Evolutionary conservation across 2,329 filamentous ascomycete genomes (phyloP).

Genomic region (Akanthomyces muscarius): DNA sequence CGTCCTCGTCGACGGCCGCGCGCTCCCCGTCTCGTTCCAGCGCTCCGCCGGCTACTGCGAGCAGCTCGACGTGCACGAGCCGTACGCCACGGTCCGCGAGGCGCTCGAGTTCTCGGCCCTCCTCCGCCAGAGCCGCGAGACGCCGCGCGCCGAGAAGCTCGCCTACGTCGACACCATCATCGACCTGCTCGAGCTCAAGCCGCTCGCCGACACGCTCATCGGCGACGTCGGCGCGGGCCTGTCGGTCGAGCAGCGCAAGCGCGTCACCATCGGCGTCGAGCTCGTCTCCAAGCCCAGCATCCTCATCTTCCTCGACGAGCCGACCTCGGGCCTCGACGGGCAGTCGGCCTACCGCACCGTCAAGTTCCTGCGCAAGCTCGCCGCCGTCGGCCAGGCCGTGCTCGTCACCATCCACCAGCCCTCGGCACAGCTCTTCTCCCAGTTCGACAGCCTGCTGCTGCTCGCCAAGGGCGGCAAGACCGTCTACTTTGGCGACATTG

Average conservation of each 20-base stretch:
- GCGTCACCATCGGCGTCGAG: conserved; percentile 58
- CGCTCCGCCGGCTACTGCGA: conserved; percentile 77
- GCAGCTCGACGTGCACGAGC: conserved; percentile 75
- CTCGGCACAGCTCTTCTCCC: conserved; percentile 60
- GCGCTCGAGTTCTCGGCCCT: conserved; percentile 71
- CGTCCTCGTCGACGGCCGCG: conserved; percentile 71
- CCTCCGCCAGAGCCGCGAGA: conserved; percentile 64
- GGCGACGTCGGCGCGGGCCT: conserved; percentile 48
- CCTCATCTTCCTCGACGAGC: conserved; percentile 59
- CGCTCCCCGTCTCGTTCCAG: conserved; percentile 70
- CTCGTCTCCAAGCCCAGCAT: conserved; percentile 58
- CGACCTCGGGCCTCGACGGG: conserved; percentile 63
- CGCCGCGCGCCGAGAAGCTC: conserved; percentile 64
- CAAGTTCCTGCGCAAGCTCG: conserved; percentile 62
- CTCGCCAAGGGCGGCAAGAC: conserved; percentile 62
- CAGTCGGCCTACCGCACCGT: conserved; percentile 64
- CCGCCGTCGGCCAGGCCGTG: conserved; percentile 62
- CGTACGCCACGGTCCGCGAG: conserved; percentile 70
- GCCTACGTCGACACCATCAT: conserved; percentile 76
- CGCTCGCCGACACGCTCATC: conserved; percentile 46
- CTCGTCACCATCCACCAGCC: conserved; percentile 70
- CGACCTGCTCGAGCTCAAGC: conserved; percentile 51
- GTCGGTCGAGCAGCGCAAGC: conserved; percentile 50
- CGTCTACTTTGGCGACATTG: conserved; percentile 65
- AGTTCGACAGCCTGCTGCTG: conserved; percentile 63